These are phyloP conservation scores for Claviceps humidiphila DNA, from an alignment of 2,329 filamentous ascomycete species.

Conservation along the genomic window DNA sequence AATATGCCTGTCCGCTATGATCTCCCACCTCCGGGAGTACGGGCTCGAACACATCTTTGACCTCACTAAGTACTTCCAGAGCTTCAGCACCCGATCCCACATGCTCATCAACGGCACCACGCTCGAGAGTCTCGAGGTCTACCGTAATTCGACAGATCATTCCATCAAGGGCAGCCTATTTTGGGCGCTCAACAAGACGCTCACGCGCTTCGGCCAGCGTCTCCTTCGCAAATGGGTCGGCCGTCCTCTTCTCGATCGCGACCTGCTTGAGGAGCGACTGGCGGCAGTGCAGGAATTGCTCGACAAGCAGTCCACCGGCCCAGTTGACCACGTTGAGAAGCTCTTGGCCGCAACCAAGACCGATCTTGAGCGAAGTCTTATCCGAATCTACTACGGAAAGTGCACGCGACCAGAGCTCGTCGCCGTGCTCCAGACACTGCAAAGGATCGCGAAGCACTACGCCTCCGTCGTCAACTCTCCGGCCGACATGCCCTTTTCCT, in stretches of 20 bases:
- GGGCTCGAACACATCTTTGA: slow-evolving; percentile 92
- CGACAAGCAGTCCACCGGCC: slow-evolving; percentile 48
- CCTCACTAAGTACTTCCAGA: slow-evolving; percentile 91
- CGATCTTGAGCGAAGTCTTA: slow-evolving; percentile 84
- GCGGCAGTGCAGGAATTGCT: slow-evolving; percentile 78
- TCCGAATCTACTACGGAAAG: slow-evolving; percentile 95
- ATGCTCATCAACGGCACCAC: slow-evolving; percentile 97
- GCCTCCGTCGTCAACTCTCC: slow-evolving; percentile 46
- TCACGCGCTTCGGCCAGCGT: slow-evolving; percentile 77
- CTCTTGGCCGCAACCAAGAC: slow-evolving; percentile 59
- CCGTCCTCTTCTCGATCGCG: slow-evolving; percentile 67
- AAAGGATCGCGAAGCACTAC: slow-evolving; percentile 68
- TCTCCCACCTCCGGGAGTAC: slow-evolving; percentile 81
- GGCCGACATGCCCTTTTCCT: slow-evolving; percentile 58
- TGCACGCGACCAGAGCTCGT: slow-evolving; percentile 83
- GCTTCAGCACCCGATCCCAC: slow-evolving; percentile 84
- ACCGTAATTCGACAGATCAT: slow-evolving; percentile 85
- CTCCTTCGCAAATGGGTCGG: slow-evolving; percentile 92
- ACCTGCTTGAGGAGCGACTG: slow-evolving; percentile 63
- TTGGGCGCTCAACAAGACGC: slow-evolving; percentile 88
- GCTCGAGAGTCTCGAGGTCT: slow-evolving; percentile 84
- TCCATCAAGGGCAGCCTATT: slow-evolving; percentile 78
- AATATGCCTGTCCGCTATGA: slow-evolving; percentile 92
- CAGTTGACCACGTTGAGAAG: slow-evolving; percentile 60
- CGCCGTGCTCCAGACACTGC: slow-evolving; percentile 70